Evolutionary conservation across 768 basidiomycete species (phyloP), one percentile per base, ranked within the genome.

Genomic region (Suillus weaverae): DNA sequence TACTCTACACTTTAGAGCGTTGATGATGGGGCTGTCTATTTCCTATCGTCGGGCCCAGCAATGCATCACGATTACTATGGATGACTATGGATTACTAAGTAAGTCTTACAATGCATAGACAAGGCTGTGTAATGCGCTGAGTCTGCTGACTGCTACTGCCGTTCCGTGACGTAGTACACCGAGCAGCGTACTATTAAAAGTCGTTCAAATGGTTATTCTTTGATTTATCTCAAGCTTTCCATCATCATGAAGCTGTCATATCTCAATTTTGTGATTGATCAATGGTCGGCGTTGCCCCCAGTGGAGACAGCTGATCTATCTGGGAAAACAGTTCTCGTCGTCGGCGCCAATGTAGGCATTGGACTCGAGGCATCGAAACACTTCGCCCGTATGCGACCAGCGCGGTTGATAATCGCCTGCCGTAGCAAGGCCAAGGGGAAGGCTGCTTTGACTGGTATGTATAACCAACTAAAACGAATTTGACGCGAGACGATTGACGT

Each of bases 281-380:
- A 73, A 59, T 73, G 69, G 68, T 30, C 70, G 16, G 50, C 38
- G 4, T 20, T 72, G 0, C 66, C 70, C 16, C 61, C 72, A 4
- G 70, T 67, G 0, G 70, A 73, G n/a, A 46, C 7, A 4, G 65
- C 44, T 0, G 70, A 78, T 60, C 64, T 79, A 4, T 56, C 69
- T 4, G 78, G 75, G 4, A 72, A 76, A 54, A 76, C 71, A 0
- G 71, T 79, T 51, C 62, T 72, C 10, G 66, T 79, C 55, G 67
- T 76, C 30, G 77, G 77, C 0, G 75, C 75, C 22, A 79, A 77
- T 62, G 64, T 68, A 2, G 78, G 77, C 4, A 68, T 77, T 33
- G 79, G 79, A 0, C 69, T 79, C 4, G 76, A 78, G 54, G 70
- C 73, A 0, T 66, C 71, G 0, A 73, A 69, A 53, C 76, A 78